Evolutionary conservation across 805 yeast species (phyloP).

Genomic region (Kuraishia cidri): DNA sequence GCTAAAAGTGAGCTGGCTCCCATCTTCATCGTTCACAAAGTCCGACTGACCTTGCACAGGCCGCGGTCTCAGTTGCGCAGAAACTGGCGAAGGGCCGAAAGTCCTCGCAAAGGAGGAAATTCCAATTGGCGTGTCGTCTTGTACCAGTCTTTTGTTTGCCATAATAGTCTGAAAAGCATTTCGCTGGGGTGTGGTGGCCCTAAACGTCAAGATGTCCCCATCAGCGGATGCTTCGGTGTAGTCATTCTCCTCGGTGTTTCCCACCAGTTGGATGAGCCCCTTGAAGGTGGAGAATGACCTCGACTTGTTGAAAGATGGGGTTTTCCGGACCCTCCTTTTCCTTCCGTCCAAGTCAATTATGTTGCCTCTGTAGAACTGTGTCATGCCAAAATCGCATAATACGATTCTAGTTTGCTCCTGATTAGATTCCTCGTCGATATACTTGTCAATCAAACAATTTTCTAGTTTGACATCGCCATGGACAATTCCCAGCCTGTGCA

Average conservation of each 20-base stretch:
- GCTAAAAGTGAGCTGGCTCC: too few species aligned
- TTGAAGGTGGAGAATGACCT: too few species aligned
- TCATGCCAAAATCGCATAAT: slow-evolving; percentile 90
- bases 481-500: slow-evolving; percentile 56
- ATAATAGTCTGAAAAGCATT: background rate
- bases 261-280: too few species aligned
- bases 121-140: slow-evolving; percentile 19
- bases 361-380: slow-evolving; percentile 17
- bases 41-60: background rate
- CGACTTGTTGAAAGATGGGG: too few species aligned
- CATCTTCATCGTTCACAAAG: too few species aligned
- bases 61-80: slow-evolving; percentile 2
- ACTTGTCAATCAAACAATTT: slow-evolving; percentile 56
- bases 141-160: background rate
- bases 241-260: too few species aligned
- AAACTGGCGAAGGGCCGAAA: slow-evolving; percentile 18
- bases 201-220: too few species aligned
- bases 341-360: background rate
- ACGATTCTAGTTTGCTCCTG: slow-evolving; percentile 28
- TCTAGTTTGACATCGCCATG: slow-evolving; percentile 85
- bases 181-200: too few species aligned
- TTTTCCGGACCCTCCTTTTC: background rate
- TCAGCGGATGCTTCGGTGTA: too few species aligned
- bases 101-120: slow-evolving; percentile 15
- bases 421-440: slow-evolving; percentile 9